Percentiles rank a stretch among this genome's conserved stretches.
Conservation (phyloP, 2,329 filamentous ascomycete species). For the Seiridium cupressi region DNA sequence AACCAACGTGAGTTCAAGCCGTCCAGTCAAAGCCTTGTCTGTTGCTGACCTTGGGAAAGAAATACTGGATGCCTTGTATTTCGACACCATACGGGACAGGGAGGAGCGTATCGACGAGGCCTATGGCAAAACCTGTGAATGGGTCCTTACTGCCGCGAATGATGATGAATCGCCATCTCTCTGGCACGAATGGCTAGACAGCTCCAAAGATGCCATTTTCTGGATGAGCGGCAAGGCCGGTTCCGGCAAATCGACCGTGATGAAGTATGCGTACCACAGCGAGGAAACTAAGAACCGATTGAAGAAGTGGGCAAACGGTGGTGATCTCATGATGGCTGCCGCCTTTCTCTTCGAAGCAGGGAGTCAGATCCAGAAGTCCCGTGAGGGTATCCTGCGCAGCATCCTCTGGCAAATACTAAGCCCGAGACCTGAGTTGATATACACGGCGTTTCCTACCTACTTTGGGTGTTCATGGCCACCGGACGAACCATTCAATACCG, state of each 20-base stretch:
- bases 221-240: conserved; percentile 44
- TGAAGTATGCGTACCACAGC: conserved; percentile 37
- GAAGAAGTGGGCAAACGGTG: conserved; percentile 28
- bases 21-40: background rate
- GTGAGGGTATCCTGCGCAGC: conserved; percentile 36
- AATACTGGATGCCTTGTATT: conserved; percentile 27
- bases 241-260: conserved; percentile 45
- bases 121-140: conserved; percentile 40
- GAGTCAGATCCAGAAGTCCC: conserved; percentile 34
- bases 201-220: conserved; percentile 17
- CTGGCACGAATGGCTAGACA: conserved; percentile 21
- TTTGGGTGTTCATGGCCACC: conserved; percentile 27
- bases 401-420: conserved; percentile 33
- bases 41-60: conserved; percentile 16
- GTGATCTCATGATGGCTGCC: conserved; percentile 26
- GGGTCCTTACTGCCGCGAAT: conserved; percentile 33
- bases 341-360: conserved; percentile 43
- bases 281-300: conserved; percentile 24
- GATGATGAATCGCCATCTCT: background rate
- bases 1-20: conserved; percentile 25
- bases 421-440: conserved; percentile 26
- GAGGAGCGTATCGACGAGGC: conserved; percentile 32
- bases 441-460: conserved; percentile 27
- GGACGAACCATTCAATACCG: conserved; percentile 24
- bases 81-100: conserved; percentile 27